Evolutionary conservation across 2,329 filamentous ascomycete genomes (phyloP), one percentile per base, ranked within the genome.

Genomic region (Microdochium paspali): DNA sequence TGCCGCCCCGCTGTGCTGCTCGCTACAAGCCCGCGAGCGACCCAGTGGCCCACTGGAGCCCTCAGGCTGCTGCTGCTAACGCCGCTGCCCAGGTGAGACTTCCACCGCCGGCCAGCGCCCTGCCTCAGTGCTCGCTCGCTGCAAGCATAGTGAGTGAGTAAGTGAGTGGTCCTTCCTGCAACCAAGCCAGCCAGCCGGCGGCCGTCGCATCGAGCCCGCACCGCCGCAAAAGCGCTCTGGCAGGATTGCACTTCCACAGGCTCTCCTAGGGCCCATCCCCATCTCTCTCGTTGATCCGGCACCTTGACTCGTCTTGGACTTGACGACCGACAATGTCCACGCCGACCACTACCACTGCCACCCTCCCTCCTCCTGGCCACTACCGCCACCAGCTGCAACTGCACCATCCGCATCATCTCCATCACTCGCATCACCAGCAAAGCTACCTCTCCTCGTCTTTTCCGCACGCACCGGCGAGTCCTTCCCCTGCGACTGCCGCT

Each of bases 311-410:
- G n/a, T n/a, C n/a, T n/a, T n/a, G n/a, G n/a, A n/a, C n/a, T 13
- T 21, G 35, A 40, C 35, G 18, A 20, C 20, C 54, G 61, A 65
- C 53, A 65, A 90, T 91, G 87, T 90, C 87, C 74, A 90, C 86
- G 57, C 86, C 87, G 56, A 88, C 85, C 52, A 85, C 83, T 61
- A 84, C 83, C 59, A 85, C 84, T 65, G 82, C 82, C 61, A 85
- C 82, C 56, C 74, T 87, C 61, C 82, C 82, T 63, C 79, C 78
- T 59, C 82, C 70, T 63, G 66, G 67, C 59, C 76, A 71, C 54
- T 45, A 44, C 39, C 44, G 18, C 25, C 49, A 25, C 18, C 48
- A 47, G 45, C 47, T 21, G 20, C 48, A 47, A 44, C 47, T 21
- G 20, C 24, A 40, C 44, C 30, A 25, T 32, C 65, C 47, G 61